A percentile compares a stretch with the other conserved stretches of the same genome.
Conservation (phyloP, 768 basidiomycete genomes). For the Boletellus emodensis region DNA sequence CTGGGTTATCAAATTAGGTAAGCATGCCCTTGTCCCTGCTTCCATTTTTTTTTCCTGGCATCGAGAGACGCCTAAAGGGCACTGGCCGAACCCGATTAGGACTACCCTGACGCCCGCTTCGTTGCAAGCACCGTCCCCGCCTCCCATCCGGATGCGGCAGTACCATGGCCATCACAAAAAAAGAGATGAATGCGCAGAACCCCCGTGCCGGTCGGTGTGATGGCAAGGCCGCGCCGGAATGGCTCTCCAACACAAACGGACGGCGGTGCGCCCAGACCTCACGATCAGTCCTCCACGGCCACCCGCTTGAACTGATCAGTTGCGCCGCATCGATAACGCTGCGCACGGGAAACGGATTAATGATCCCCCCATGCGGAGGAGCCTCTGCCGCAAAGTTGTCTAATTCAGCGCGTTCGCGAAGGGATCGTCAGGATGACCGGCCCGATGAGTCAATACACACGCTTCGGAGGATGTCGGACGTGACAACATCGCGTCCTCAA, state of each 20-base stretch:
- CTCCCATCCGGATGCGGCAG: slow-evolving; percentile 19
- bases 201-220: slow-evolving; percentile 25
- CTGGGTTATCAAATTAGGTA: slow-evolving; percentile 21
- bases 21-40: slow-evolving; percentile 14
- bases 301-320: slow-evolving; percentile 2
- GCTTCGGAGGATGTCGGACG: slow-evolving; percentile 27
- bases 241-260: too few species aligned
- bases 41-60: slow-evolving; percentile 22
- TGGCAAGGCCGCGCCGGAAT: neutral
- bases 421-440: slow-evolving; percentile 32
- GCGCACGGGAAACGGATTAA: slow-evolving; percentile 16
- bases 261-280: slow-evolving; percentile 11
- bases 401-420: slow-evolving; percentile 24
- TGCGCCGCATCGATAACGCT: slow-evolving; percentile 22
- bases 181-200: slow-evolving; percentile 10
- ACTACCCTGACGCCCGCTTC: slow-evolving; percentile 19
- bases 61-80: slow-evolving; percentile 25
- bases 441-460: slow-evolving; percentile 11
- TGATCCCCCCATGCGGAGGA: slow-evolving; percentile 20
- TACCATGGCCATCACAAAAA: slow-evolving; percentile 13
- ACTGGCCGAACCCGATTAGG: slow-evolving; percentile 9
- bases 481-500: slow-evolving; percentile 14
- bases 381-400: slow-evolving; percentile 15
- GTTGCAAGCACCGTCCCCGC: slow-evolving; percentile 14
- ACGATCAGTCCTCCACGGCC: slow-evolving; percentile 13